A percentile compares a stretch with the other conserved stretches of the same genome.
phyloP scores from a whole-genome alignment of 23 red algal species.

The Agarophyton chilense region DNA sequence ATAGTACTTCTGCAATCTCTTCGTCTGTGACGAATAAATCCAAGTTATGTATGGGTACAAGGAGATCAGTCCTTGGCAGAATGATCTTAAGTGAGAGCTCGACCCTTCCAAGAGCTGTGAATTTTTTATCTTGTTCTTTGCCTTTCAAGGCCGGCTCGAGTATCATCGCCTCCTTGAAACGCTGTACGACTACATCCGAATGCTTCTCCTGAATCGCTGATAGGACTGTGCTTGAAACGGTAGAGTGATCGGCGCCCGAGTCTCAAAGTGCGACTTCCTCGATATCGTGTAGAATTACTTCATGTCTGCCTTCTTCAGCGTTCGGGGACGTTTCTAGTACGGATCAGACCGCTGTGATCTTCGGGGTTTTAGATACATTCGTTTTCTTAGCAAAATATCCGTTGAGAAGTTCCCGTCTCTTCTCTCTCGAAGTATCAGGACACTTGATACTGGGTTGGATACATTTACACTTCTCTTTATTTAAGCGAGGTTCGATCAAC shows the following conservation, averaged over 20 bases:
- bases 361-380: too few species aligned
- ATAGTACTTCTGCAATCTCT: slow-evolving; percentile 28
- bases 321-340: too few species aligned
- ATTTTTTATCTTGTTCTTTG: neutral
- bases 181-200: neutral
- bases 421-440: too few species aligned
- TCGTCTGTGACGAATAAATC: slow-evolving; percentile 24
- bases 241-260: neutral
- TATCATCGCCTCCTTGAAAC: slow-evolving; percentile 3
- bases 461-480: too few species aligned
- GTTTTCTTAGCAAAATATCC: too few species aligned
- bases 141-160: neutral
- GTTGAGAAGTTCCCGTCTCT: too few species aligned
- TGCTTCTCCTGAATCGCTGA: neutral
- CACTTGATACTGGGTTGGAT: too few species aligned
- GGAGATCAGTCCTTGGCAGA: neutral
- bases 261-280: neutral
- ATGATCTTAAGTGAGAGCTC: neutral
- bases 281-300: neutral
- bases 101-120: neutral
- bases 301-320: neutral
- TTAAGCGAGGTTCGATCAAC: too few species aligned
- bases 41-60: neutral
- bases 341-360: too few species aligned
- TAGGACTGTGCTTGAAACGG: too few species aligned